A percentile compares a stretch with the other conserved stretches of the same genome.
phyloP scores from a whole-genome alignment of 108 stramenopile species.

The Fragilariopsis cylindrus region DNA sequence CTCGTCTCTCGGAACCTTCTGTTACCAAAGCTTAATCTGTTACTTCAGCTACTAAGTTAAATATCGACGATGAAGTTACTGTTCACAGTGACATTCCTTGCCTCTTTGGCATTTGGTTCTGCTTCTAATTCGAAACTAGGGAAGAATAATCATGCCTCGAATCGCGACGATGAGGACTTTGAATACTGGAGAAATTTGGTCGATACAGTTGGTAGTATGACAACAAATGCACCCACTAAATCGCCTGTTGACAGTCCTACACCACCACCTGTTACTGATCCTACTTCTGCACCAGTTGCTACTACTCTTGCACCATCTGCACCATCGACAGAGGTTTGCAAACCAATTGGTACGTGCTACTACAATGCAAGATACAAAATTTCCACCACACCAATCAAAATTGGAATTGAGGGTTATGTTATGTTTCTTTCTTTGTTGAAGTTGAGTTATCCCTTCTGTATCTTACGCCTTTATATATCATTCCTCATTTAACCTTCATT shows the following conservation, averaged over 20 bases:
- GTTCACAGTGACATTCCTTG: slow-evolving; percentile 2
- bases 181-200: slow-evolving; percentile 18
- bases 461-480: neutral
- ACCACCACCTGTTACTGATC: slow-evolving; percentile 21
- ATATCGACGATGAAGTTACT: slow-evolving; percentile 14
- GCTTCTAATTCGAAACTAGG: neutral
- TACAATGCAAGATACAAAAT: too few species aligned
- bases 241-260: slow-evolving; percentile 16
- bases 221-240: neutral
- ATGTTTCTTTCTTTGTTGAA: too few species aligned
- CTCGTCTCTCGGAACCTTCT: too few species aligned
- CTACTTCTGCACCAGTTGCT: slow-evolving; percentile 18
- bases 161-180: slow-evolving; percentile 8
- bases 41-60: too few species aligned
- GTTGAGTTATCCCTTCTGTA: too few species aligned
- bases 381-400: too few species aligned
- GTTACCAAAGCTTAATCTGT: too few species aligned
- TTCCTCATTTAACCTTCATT: neutral
- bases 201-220: neutral
- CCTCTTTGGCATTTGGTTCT: slow-evolving; percentile 5
- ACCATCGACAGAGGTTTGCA: neutral
- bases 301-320: slow-evolving; percentile 17
- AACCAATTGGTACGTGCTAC: too few species aligned
- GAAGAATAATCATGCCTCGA: neutral
- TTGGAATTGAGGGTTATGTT: too few species aligned